Conservation (phyloP, 768 basidiomycete genomes). For the Naematelia encephala region DNA sequence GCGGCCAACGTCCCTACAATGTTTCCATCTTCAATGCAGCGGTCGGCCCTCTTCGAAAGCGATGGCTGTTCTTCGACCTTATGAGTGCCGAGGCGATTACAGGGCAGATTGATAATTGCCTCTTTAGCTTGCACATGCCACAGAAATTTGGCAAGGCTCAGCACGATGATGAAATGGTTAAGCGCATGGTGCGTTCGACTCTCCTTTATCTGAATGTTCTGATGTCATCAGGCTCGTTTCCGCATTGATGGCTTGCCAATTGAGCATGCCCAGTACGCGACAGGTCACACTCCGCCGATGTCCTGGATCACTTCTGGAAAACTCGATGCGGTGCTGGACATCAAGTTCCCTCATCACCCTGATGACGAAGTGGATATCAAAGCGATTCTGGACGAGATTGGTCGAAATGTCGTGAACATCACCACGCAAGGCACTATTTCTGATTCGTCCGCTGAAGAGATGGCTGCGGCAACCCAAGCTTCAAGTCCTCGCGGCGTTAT, state of each 20-base stretch:
- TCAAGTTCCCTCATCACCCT: conserved; percentile 87
- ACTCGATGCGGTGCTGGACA: conserved; percentile 92
- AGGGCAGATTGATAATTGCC: conserved; percentile 94
- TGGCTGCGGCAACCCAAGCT: conserved; percentile 20
- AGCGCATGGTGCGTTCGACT: conserved; percentile 76
- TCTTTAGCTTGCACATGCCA: conserved; percentile 86
- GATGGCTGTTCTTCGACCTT: conserved; percentile 95
- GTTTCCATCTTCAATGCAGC: conserved; percentile 80
- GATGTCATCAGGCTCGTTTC: conserved; percentile 72
- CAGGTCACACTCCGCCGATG: conserved; percentile 76
- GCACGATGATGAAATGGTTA: conserved; percentile 72
- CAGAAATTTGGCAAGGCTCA: conserved; percentile 81
- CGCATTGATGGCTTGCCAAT: conserved; percentile 95
- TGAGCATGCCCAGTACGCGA: conserved; percentile 85
- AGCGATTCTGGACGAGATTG: conserved; percentile 81
- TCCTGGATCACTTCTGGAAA: conserved; percentile 98
- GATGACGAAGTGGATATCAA: conserved; percentile 68
- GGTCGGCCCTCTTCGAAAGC: conserved; percentile 75
- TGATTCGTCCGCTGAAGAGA: conserved; percentile 21
- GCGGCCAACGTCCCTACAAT: conserved; percentile 71
- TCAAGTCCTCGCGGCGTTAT: conserved; percentile 61
- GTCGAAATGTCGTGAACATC: conserved; percentile 69
- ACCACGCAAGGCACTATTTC: conserved; percentile 4
- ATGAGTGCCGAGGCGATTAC: conserved; percentile 91
- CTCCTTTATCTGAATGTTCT: background rate